A percentile compares a stretch with the other conserved stretches of the same genome.
phyloP scores from a whole-genome alignment of 345 rosid species.

The Trapa incisa region DNA sequence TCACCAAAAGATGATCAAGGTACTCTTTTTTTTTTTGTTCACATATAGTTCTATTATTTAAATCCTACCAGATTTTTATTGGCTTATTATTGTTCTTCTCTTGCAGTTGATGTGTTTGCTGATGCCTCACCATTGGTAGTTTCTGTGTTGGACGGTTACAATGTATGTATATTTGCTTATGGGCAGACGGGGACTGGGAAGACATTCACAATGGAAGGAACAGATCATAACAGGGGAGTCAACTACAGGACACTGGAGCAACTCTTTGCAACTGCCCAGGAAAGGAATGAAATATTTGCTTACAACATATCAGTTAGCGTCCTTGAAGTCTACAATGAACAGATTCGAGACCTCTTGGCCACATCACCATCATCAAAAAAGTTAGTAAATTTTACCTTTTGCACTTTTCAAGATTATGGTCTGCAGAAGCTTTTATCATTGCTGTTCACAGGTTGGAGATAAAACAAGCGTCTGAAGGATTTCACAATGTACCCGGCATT shows the following conservation, averaged over 20 bases:
- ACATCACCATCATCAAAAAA: slow-evolving; percentile 67
- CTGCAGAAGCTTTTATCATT: neutral
- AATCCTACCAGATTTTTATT: neutral
- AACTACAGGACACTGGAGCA: slow-evolving; percentile 85
- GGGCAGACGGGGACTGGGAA: slow-evolving; percentile 99
- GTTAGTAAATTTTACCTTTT: slow-evolving; percentile 19
- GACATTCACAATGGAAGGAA: slow-evolving; percentile 98
- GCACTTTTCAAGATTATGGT: neutral
- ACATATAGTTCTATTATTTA: neutral
- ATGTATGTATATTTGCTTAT: slow-evolving; percentile 92
- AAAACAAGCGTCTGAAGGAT: slow-evolving; percentile 78
- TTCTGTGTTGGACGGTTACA: slow-evolving; percentile 91
- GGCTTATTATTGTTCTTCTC: slow-evolving; percentile 2
- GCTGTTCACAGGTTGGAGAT: slow-evolving; percentile 58
- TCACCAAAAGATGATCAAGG: slow-evolving; percentile 93
- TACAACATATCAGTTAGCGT: slow-evolving; percentile 82
- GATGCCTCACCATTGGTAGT: slow-evolving; percentile 85
- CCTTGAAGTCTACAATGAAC: slow-evolving; percentile 96
- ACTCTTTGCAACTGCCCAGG: slow-evolving; percentile 57
- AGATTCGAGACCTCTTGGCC: slow-evolving; percentile 82
- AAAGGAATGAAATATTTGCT: slow-evolving; percentile 59
- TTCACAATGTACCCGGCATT: slow-evolving; percentile 79
- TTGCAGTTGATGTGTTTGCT: slow-evolving; percentile 73
- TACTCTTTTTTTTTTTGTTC: slow-evolving; percentile 5
- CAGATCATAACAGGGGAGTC: slow-evolving; percentile 73